Evolutionary conservation across 768 basidiomycete species (phyloP), one percentile per base, ranked within the genome.

Genomic region (Xerocomellus dryophilus): DNA sequence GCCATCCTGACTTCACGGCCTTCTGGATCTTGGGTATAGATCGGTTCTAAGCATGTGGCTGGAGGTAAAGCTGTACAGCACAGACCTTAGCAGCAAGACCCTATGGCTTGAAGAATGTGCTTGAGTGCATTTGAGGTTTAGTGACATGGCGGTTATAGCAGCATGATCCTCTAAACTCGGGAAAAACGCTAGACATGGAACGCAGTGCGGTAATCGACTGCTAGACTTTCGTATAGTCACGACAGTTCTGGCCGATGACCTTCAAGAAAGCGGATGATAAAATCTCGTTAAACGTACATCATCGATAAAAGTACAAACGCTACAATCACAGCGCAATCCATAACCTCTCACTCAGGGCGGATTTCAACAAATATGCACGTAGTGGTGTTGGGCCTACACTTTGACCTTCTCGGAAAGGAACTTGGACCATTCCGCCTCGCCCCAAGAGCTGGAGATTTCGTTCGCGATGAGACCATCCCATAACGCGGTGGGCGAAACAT

Each of bases 401-500:
- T 51, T 53, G 21, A 88, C 80, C 57, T 82, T 88, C 46, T 78
- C 72, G 43, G 74, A 73, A 29, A 96, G 76, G 71, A 87, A 97
- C 42, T 84, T 79, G 18, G 72, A 75, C 93, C 93, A 96, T 66
- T 97, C 89, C 38, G 76, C 76, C 64, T 86, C 79, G 5, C 81
- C 86, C 90, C 91, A 97, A 20, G 84, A 80, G 65, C 91, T 93
- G 6, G 86, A 87, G 31, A 94, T 76, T 44, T 90, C 85, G 45
- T 74, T 78, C 11, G 82, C 86, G 48, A 90, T 65, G 51, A 86
- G 74, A 46, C 91, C 89, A 60, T 93, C 86, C 82, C 84, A 88
- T 2, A 90, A 73, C 3, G 78, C 81, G 38, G 92, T 88, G 5
- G 93, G 92, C 2, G 93, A 94, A 43, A 96, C 91, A 60, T 98